These are phyloP conservation scores for Chytriomyces sp. DNA, from an alignment of 192 early-diverging fungal species.

Conservation along the genomic window DNA sequence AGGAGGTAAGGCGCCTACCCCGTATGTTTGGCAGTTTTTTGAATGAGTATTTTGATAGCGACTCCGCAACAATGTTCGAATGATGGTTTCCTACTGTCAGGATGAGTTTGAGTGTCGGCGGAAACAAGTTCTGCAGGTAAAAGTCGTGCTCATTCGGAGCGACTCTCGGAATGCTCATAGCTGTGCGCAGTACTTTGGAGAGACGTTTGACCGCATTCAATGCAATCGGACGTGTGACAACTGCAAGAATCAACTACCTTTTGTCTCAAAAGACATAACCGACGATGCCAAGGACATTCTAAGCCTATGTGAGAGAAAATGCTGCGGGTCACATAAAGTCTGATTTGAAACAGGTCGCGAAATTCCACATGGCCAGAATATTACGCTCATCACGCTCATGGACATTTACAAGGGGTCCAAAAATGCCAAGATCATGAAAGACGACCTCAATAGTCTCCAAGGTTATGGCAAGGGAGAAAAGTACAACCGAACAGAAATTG, in stretches of 20 bases:
- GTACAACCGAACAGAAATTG: constrained; percentile 58
- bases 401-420: constrained; percentile 80
- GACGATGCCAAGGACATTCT: constrained; percentile 54
- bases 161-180: neutral
- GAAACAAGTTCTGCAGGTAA: constrained; percentile 73
- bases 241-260: constrained; percentile 55
- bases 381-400: constrained; percentile 70
- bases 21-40: neutral
- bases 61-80: constrained; percentile 52
- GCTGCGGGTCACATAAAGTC: too few species aligned
- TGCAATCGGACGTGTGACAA: constrained; percentile 90
- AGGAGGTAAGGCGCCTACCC: constrained; percentile 67
- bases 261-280: constrained; percentile 57
- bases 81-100: constrained; percentile 76
- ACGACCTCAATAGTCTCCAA: constrained; percentile 51
- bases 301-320: constrained; percentile 42
- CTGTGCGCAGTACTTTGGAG: constrained; percentile 77
- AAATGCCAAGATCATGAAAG: constrained; percentile 50
- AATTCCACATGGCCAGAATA: constrained; percentile 38
- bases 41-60: constrained; percentile 35
- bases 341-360: constrained; percentile 22
- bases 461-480: constrained; percentile 57
- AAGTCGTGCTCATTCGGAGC: neutral
- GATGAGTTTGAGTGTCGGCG: constrained; percentile 85
- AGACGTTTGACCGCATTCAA: constrained; percentile 62